These are phyloP conservation scores for Prototheca cutis DNA, from an alignment of 163 green algal genomes.

Conservation along the genomic window DNA sequence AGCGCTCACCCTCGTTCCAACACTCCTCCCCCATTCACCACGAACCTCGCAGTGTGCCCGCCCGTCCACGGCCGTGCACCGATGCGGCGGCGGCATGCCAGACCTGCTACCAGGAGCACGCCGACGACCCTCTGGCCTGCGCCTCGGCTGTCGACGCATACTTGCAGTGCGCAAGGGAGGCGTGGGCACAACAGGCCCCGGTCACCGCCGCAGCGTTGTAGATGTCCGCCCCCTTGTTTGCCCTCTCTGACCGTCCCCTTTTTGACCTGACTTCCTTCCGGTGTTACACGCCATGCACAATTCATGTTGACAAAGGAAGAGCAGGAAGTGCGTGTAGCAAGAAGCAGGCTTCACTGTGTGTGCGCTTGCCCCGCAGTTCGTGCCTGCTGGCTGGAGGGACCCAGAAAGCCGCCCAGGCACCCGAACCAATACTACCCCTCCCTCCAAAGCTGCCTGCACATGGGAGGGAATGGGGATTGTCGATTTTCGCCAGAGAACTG, in stretches of 20 bases:
- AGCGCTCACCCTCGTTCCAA: not conserved
- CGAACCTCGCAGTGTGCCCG: conserved; percentile 14
- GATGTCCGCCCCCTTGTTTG: not conserved
- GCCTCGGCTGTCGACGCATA: conserved; percentile 17
- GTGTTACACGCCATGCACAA: no score
- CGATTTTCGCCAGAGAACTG: no score
- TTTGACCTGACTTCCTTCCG: no score
- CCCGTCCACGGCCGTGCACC: conserved; percentile 9
- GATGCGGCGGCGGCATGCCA: conserved; percentile 12
- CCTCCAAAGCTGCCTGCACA: no score
- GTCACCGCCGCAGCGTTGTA: not conserved
- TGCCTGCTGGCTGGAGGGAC: no score
- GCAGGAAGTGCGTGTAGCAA: no score
- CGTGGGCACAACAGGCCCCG: conserved; percentile 4
- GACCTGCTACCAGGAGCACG: conserved; percentile 23
- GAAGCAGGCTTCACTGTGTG: no score
- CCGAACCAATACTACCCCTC: no score
- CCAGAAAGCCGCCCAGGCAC: no score
- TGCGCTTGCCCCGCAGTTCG: no score
- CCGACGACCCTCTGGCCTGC: conserved; percentile 16
- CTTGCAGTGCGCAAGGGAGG: conserved; percentile 8
- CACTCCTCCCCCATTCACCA: not conserved
- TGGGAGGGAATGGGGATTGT: no score
- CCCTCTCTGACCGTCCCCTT: not conserved
- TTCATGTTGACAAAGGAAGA: no score